Base-by-base conservation (phyloP, 169 alveolate genomes). In the Plasmodium gaboni region DNA sequence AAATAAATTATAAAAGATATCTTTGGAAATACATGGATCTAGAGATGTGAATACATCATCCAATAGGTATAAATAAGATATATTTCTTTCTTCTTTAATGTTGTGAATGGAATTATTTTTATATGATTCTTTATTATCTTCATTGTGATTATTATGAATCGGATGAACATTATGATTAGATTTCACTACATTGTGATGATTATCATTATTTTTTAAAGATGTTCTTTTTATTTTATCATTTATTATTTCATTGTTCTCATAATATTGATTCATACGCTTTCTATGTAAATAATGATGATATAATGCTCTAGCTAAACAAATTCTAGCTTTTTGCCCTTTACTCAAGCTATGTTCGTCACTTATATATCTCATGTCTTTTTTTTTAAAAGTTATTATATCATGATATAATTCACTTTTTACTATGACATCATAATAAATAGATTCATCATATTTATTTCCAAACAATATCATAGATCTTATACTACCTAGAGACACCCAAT, bases 291-390 rank as follows among this genome's bases (percentile, higher is more conserved):
- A 86, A 71, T 86, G 92, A 22, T 86, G 74, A 87, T 97, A 97
- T 5, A 97, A 71, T 1, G 98, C 98, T 60, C 99, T 72, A 4
- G 99, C 99, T 69, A 98, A 92, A 73, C 97, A 91, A 9, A 98
- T 85, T 74, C 99, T 93, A 0, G 98, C 98, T 12, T 97, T 93
- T 87, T 98, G 98, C 0, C 99, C 99, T 69, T 98, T 98, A 87
- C 98, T 94, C 60, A 97, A 71, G 42, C 57, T 72, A 50, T 92
- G 94, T 50, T 91, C 95, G 46, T 95, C 97, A 46, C 94, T 95
- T 10, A 95, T 57, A 46, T 61, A 78, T 6, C 96, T 70, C 65
- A 93, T 22, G 63, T 95, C 97, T 4, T 94, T 93, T 42, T 71
- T 80, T 46, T 92, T 92, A 95, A 97, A 95, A 8, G 93, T 69